Base-by-base conservation (phyloP, 306 rosid species). In the Vigna hirtella region DNA sequence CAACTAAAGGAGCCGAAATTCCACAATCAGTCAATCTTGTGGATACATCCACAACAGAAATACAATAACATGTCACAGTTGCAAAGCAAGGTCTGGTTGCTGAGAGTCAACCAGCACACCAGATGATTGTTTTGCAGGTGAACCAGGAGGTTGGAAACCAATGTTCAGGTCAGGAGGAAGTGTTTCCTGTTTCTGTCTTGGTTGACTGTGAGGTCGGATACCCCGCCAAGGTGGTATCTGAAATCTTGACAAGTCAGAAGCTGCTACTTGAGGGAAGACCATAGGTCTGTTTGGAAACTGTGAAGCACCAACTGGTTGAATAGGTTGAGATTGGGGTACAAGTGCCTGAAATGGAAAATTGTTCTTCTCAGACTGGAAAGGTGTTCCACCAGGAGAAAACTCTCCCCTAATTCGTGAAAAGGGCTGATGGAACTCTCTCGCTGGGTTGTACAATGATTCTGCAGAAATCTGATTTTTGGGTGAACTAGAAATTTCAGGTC, bases 51-150 rank as follows among this genome's bases (percentile, higher is more conserved):
- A 72, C 40, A 38, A 28, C 85, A 83, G 63, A 89, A 90, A 77
- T 85, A 92, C 82, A 83, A 70, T 57, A 88, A 86, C 73, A 75
- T 16, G 32, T 93, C 89, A 96, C 47, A 93, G 96, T 78, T 96
- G 99, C 88, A 93, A 82, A 83, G 99, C 99, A 53, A 96, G 88
- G 89, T 96, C 99, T 43, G 98, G 99, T 87, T 96, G 99, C 88
- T 93, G 99, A 11, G 99, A 93, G 76, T 96, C 99, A 2, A 91
- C 97, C 77, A 83, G 65, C 49, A 90, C 89, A 58, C 93, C 91
- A 55, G 98, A 90, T 56, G 98, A 91, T 62, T 91, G 99, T 81
- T 91, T 96, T 12, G 89, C 91, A 1, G 99, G 99, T 9, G 98
- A 91, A 65, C 93, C 97, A 3, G 99, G 97, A 52, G 96, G 85